Evolutionary conservation across 257 asterid species (phyloP), one percentile per base, ranked within the genome.

Genomic region (Lithospermum erythrorhizon): DNA sequence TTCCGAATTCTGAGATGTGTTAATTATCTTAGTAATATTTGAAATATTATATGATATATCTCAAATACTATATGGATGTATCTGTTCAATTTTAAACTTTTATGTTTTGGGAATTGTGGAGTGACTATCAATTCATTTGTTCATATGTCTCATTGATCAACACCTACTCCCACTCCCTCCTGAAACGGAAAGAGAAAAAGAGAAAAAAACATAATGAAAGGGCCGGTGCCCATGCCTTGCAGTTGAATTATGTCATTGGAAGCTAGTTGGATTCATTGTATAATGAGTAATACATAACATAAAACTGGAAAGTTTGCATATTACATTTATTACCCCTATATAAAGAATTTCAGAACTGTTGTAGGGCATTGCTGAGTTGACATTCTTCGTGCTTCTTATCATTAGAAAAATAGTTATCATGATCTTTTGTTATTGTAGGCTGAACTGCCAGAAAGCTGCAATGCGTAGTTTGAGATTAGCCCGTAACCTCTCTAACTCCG

Each of bases 401-500:
- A 2, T 6, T 11, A 7, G 10, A 53, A 53, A 20, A 3, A 52
- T 51, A 18, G n/a, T n/a, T 2, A 53, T 20, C 23, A 20, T 19
- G 25, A n/a, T 53, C 11, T 22, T 19, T 19, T 53, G 4, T n/a
- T 70, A 54, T 53, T 68, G 75, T 60, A 75, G 81, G 77, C 55
- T 79, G 63, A 79, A 79, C 62, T 79, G 84, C 69, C 84, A 79
- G 66, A 75, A 73, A 57, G 76, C 84, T 62, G 84, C 84, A 53
- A 79, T 79, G 81, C 71, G 79, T 24, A 75, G 84, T 64, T 73
- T 79, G 63, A 67, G 84, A 58, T 74, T 79, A 61, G 84, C 81
- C 32, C 75, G 68, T 6, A 79, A 79, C 62, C 77, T 72, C 62
- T 75, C 84, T 20, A 67, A 59, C 57, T 75, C 77, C 47, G 54